Base-by-base conservation (phyloP, 495 filamentous ascomycete species). In the Haplographium delicatum region DNA sequence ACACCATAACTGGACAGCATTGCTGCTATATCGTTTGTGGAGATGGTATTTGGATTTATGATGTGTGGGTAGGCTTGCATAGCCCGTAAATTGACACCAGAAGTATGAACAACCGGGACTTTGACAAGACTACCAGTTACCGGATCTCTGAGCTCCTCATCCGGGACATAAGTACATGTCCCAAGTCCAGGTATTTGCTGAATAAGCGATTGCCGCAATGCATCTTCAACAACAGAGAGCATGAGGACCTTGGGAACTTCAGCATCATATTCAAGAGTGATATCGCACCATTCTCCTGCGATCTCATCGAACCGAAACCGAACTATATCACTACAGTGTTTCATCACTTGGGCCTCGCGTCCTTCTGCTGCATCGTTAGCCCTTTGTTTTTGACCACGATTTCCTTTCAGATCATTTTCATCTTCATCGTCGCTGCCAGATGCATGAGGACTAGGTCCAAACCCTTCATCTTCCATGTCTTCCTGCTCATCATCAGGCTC, bases 11-110 rank as follows among this genome's bases (percentile, higher is more conserved):
- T 74, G 18, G 74, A 70, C 22, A 95, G 79, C 70, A 95, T 87
- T 50, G 88, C 80, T 43, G 82, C 79, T 61, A 96, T 89, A 54
- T 93, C 89, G 71, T 99, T 99, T 44, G 93, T 95, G 70, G 84
- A 83, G 61, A 96, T 80, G 10, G 73, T 78, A 68, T 96, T 82
- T 1, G 89, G 85, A 66, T 97, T 84, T 72, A 97, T 85, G 67
- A 84, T 82, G 46, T 89, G 81, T 54, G 84, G 78, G 62, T 88
- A 91, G 47, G 86, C 84, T 58, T 94, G 89, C 80, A 96, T 95
- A 24, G 91, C 90, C 45, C 75, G 71, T 44, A 99, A 72, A 66
- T 97, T 97, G 58, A 91, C 85, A 60, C 93, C 93, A 37, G 85
- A 76, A 6, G 91, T 93, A 57, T 78, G 74, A 10, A 88, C 68